Conservation (phyloP, 495 filamentous ascomycete species). For the Symbiotaphrina buchneri region DNA sequence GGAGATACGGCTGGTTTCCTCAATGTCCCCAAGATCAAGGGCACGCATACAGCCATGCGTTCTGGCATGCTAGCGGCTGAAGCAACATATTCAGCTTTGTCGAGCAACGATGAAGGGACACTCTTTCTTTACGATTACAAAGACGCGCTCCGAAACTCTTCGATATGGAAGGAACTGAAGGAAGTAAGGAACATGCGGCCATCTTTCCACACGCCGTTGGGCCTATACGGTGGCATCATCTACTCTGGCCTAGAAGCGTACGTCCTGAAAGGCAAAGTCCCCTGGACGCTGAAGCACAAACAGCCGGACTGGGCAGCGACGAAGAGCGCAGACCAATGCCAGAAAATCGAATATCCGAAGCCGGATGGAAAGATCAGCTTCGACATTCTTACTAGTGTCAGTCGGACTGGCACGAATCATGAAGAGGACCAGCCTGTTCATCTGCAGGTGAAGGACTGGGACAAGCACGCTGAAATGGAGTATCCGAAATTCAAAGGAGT, state of each 20-base stretch:
- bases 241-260: slow-evolving; percentile 92
- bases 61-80: slow-evolving; percentile 93
- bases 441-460: slow-evolving; percentile 85
- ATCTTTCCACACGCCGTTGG: slow-evolving; percentile 68
- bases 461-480: slow-evolving; percentile 57
- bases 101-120: slow-evolving; percentile 30
- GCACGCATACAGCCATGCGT: slow-evolving; percentile 94
- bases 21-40: slow-evolving; percentile 97
- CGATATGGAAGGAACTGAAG: slow-evolving; percentile 84
- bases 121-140: slow-evolving; percentile 95
- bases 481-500: slow-evolving; percentile 81
- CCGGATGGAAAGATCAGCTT: slow-evolving; percentile 87
- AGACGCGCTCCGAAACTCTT: slow-evolving; percentile 61
- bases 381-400: slow-evolving; percentile 87
- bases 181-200: slow-evolving; percentile 96
- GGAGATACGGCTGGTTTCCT: slow-evolving; percentile 92
- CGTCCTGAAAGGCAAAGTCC: slow-evolving; percentile 58
- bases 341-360: slow-evolving; percentile 90
- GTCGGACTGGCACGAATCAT: slow-evolving; percentile 89
- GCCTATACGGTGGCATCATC: slow-evolving; percentile 67
- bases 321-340: slow-evolving; percentile 51
- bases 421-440: slow-evolving; percentile 98
- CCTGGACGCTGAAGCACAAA: slow-evolving; percentile 87
- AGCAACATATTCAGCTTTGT: slow-evolving; percentile 57
- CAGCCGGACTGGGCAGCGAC: slow-evolving; percentile 53